phyloP scores from a whole-genome alignment of 2,329 filamentous ascomycete species.

The Pseudopyrenochaeta lycopersici region DNA sequence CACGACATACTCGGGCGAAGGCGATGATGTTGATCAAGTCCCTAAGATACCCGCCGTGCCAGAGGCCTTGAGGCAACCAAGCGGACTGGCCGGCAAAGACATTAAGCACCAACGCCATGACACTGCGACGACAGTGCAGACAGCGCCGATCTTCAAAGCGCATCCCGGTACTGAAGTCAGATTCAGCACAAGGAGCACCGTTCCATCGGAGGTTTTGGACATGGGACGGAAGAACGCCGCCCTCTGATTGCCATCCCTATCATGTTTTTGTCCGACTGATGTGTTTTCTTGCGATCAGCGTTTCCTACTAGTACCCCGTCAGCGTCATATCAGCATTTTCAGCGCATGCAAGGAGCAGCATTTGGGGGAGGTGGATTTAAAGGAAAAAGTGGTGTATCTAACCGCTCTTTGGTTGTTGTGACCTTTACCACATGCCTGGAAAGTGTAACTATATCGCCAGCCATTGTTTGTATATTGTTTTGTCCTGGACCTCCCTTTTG shows the following conservation, averaged over 20 bases:
- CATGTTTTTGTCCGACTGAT: not conserved
- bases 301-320: slow-evolving; percentile 7
- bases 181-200: slow-evolving; percentile 48
- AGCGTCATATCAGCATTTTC: slow-evolving; percentile 6
- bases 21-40: slow-evolving; percentile 30
- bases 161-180: slow-evolving; percentile 52
- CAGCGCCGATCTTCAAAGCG: slow-evolving; percentile 51
- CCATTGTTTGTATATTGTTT: too few relatives aligned
- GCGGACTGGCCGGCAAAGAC: slow-evolving; percentile 41
- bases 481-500: too few relatives aligned
- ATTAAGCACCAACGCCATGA: slow-evolving; percentile 47
- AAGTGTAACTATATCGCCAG: too few relatives aligned
- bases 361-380: not conserved
- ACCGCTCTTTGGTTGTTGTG: too few relatives aligned
- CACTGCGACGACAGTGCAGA: slow-evolving; percentile 41
- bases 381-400: not conserved
- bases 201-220: slow-evolving; percentile 51
- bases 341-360: slow-evolving; percentile 1
- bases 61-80: slow-evolving; percentile 19
- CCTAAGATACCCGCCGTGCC: slow-evolving; percentile 44
- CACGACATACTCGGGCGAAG: slow-evolving; percentile 34
- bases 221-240: slow-evolving; percentile 34
- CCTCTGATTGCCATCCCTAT: slow-evolving; percentile 10
- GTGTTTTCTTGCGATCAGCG: not conserved
- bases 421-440: too few relatives aligned